Base-by-base conservation (phyloP, 257 asterid species). In the Plantago ovata region DNA sequence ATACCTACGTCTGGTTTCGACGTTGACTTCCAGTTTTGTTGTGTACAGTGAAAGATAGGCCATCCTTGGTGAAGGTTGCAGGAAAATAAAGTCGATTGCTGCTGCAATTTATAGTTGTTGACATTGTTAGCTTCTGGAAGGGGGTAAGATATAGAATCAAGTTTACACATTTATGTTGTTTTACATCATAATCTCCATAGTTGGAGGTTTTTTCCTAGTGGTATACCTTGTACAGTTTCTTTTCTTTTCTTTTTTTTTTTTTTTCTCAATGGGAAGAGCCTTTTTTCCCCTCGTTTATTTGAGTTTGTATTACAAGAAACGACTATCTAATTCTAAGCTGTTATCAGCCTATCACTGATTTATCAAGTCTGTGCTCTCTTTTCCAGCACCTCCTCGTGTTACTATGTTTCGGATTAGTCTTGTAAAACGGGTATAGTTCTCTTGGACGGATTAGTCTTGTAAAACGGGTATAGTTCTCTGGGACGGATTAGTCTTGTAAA, bases 81-180 rank as follows among this genome's bases (percentile, higher is more conserved):
- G 79, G 77, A 69, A 63, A 53, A 43, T 12, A 32, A 18, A 65
- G 72, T 67, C 63, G 58, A 61, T 65, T 66, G 77, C 69, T 56
- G 73, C 23, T 15, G 56, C 59, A 44, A 64, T 60, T 55, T 71
- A 45, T 69, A 66, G 67, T 56, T 71, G 68, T 74, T 61, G 56
- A 62, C 65, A 53, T 49, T 63, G 44, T 63, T 79, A 51, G 73
- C 56, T 67, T 58, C 38, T 68, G 56, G 75, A 62, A 50, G 38
- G 72, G 65, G 12, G 73, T 68, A 46, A 60, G 70, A 67, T 67
- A 68, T 70, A 74, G 61, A 42, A 48, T 63, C 67, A 40, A 47
- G 42, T 56, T 66, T 63, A 72, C 73, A 48, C 69, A 60, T 68
- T 71, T 53, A 61, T 58, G 66, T 36, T 56, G 70, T 54, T 72